Evolutionary conservation across 73 alveolate genomes (phyloP), one percentile per base, ranked within the genome.

Genomic region (Vitrella brassicaformis): DNA sequence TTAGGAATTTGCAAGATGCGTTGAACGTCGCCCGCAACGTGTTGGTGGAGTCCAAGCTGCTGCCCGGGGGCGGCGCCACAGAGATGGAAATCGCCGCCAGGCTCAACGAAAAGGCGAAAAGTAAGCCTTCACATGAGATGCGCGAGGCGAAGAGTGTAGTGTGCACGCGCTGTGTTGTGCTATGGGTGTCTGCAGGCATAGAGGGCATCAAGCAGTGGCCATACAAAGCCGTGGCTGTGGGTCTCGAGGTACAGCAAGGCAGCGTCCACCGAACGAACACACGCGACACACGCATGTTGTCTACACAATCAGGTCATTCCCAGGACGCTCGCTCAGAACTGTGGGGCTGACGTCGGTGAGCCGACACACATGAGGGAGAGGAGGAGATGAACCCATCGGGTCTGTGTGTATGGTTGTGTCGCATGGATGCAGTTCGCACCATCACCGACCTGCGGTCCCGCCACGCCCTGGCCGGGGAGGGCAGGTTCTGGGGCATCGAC

Each of bases 1-100:
- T n/a, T n/a, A n/a, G n/a, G 76, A 91, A 91, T 74, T 77, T 89
- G 70, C 96, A 94, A 77, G 99, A 96, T 66, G 96, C 96, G 27
- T 90, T 94, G 90, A 92, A 95, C 46, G 99, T 96, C 10, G 97
- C 98, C 26, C 88, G 98, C 71, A 96, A 94, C 89, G 94, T 96
- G 71, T 84, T 94, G 81, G 84, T 91, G 31, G 95, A 96, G 75
- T 99, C 99, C 67, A 91, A 89, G 27, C 72, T 96, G 68, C 94
- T 94, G 31, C 99, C 99, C 26, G 99, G 99, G n/a, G 99, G 99
- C 65, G 99, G 99, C 27, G 99, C 99, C 26, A 90, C 93, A 66
- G 99, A 96, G 80, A 96, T 96, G 99, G 99, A 94, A 88, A 89
- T 96, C n/a, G 88, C 99, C 14, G 92, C 98, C 66, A 81, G 94